Conservation (phyloP, 768 basidiomycete genomes). For the Exidia glandulosa region DNA sequence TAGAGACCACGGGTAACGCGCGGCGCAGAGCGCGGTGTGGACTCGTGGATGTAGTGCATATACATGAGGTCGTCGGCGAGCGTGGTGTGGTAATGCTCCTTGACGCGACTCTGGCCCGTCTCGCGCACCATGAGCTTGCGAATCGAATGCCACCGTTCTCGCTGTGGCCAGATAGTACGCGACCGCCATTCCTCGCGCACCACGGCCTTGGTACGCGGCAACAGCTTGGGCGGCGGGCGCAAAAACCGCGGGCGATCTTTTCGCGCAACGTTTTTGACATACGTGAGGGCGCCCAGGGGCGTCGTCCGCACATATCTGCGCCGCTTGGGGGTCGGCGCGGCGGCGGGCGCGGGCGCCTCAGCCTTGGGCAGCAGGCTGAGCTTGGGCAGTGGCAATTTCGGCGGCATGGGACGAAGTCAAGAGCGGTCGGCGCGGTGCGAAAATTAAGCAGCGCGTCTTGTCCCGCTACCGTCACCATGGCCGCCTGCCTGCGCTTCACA, state of each 20-base stretch:
- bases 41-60: constrained; percentile 80
- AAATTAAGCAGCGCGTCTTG: background rate
- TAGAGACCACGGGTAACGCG: constrained; percentile 55
- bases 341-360: background rate
- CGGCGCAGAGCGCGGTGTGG: constrained; percentile 37
- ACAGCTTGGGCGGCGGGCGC: background rate
- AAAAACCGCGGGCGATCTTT: background rate
- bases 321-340: background rate
- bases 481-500: constrained; percentile 64
- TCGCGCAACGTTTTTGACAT: too few species aligned
- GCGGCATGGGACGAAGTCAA: background rate
- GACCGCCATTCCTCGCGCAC: background rate
- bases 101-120: constrained; percentile 59
- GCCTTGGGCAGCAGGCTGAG: background rate
- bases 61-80: constrained; percentile 87
- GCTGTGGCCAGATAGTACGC: background rate
- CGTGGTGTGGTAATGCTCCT: constrained; percentile 74
- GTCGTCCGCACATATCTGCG: too few species aligned
- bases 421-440: background rate
- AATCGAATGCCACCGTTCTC: background rate
- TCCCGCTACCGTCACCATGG: constrained; percentile 25
- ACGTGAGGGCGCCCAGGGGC: too few species aligned
- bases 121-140: constrained; percentile 53
- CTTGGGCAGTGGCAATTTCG: background rate
- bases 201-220: background rate